Conservation (phyloP, 2,329 filamentous ascomycete species). For the Colletotrichum sojae region DNA sequence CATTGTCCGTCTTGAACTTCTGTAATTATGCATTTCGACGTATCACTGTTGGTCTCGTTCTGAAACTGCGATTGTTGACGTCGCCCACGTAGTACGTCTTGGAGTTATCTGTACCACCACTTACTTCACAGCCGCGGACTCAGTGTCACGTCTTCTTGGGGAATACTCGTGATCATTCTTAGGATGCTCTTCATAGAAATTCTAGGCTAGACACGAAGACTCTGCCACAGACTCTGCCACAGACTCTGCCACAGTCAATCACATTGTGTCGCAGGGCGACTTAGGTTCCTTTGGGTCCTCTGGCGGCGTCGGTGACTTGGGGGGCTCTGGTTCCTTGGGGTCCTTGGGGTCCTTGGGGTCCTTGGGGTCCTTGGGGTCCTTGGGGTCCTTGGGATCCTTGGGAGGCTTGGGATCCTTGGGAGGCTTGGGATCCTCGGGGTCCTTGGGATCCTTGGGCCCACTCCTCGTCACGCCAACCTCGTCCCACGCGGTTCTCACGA, state of each 20-base stretch:
- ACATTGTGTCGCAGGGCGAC: not conserved
- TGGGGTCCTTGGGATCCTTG: not conserved
- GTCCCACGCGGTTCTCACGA: conserved; percentile 62
- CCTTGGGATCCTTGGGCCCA: conserved; percentile 1
- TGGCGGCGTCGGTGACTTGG: no score
- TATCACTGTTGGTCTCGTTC: no score
- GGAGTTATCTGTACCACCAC: not conserved
- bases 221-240: no score
- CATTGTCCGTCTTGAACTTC: no score
- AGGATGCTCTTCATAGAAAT: no score
- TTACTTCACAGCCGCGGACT: not conserved
- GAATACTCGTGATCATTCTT: no score
- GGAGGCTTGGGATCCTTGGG: not conserved
- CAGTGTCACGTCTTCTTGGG: no score
- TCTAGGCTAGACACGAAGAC: no score
- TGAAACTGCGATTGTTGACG: not conserved
- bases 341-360: not conserved
- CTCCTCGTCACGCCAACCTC: conserved; percentile 59
- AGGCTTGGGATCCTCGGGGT: not conserved
- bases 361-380: conserved; percentile 1
- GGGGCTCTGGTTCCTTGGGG: no score
- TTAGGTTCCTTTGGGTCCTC: not conserved
- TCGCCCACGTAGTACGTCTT: not conserved
- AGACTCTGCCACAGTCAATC: not conserved
- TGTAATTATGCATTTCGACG: no score